Percentiles rank a stretch among this genome's conserved stretches.
phyloP scores from a whole-genome alignment of 192 early-diverging fungal genomes.

The Coemansia interrupta region DNA sequence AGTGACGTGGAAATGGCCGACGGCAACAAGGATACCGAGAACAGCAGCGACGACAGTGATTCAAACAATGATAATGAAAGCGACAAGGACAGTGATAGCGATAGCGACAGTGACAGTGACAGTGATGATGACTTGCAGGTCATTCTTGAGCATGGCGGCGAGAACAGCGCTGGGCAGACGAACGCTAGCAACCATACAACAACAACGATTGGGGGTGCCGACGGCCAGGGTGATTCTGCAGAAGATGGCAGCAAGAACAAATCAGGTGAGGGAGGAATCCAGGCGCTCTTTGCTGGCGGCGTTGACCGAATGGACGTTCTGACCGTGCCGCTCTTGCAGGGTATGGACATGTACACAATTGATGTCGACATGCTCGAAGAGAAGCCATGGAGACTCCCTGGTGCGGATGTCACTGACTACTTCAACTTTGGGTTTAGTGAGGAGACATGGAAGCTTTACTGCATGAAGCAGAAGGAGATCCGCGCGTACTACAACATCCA shows the following conservation, averaged over 20 bases:
- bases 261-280: conserved; percentile 12
- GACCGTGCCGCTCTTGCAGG: conserved; percentile 57
- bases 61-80: not conserved
- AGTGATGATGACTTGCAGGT: conserved; percentile 41
- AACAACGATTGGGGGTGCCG: not conserved
- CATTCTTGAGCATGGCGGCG: conserved; percentile 40
- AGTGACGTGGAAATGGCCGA: not conserved
- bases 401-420: conserved; percentile 95
- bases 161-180: conserved; percentile 9
- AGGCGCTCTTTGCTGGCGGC: conserved; percentile 31
- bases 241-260: conserved; percentile 3
- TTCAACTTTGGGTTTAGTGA: conserved; percentile 99
- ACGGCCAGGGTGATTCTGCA: not conserved
- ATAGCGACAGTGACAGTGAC: not conserved
- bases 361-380: conserved; percentile 92
- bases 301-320: conserved; percentile 41
- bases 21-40: conserved; percentile 4
- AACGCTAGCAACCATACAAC: not conserved
- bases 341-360: conserved; percentile 79
- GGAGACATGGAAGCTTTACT: conserved; percentile 90
- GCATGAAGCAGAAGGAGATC: conserved; percentile 85
- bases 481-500: conserved; percentile 65
- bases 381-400: conserved; percentile 92
- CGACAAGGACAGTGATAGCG: conserved; percentile 2
- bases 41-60: conserved; percentile 4